phyloP scores from a whole-genome alignment of 805 yeast species.

The Candida bentonensis region DNA sequence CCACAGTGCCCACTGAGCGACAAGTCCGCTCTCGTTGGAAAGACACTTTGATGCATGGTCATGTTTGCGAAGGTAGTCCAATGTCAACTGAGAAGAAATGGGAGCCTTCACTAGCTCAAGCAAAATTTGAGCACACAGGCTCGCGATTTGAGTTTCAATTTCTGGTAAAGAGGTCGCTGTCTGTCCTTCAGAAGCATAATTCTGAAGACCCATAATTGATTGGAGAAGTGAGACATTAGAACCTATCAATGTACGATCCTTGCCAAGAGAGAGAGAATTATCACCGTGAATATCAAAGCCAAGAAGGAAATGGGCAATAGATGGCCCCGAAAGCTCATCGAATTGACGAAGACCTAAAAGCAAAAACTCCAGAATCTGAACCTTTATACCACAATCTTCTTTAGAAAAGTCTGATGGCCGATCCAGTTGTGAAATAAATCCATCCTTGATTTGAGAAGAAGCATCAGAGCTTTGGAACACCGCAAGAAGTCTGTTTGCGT shows the following conservation, averaged over 20 bases:
- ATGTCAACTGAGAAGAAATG: constrained; percentile 34
- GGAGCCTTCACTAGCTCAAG: constrained; percentile 44
- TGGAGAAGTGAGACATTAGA: constrained; percentile 40
- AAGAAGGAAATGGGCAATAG: constrained; percentile 55
- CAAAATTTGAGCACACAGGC: constrained; percentile 45
- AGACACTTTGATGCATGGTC: constrained; percentile 38
- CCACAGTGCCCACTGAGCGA: constrained; percentile 48
- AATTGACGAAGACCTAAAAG: constrained; percentile 27
- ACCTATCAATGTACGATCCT: constrained; percentile 32
- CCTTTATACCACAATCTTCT: constrained; percentile 31
- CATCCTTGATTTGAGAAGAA: constrained; percentile 51
- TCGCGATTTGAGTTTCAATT: constrained; percentile 35
- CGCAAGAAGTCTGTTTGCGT: constrained; percentile 45
- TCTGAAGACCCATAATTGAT: constrained; percentile 35
- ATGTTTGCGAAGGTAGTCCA: constrained; percentile 34
- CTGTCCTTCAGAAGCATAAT: constrained; percentile 31
- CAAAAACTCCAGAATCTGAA: constrained; percentile 44
- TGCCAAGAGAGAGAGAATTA: constrained; percentile 32
- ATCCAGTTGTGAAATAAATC: constrained; percentile 55
- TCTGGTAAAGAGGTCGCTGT: constrained; percentile 25
- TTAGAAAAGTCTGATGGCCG: constrained; percentile 14
- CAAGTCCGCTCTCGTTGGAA: constrained; percentile 33
- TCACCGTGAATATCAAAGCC: constrained; percentile 48
- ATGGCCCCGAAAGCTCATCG: constrained; percentile 27
- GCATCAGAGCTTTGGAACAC: constrained; percentile 64